A percentile compares a stretch with the other conserved stretches of the same genome.
Conservation (phyloP, 768 basidiomycete genomes). For the Auriscalpium microsporum region DNA sequence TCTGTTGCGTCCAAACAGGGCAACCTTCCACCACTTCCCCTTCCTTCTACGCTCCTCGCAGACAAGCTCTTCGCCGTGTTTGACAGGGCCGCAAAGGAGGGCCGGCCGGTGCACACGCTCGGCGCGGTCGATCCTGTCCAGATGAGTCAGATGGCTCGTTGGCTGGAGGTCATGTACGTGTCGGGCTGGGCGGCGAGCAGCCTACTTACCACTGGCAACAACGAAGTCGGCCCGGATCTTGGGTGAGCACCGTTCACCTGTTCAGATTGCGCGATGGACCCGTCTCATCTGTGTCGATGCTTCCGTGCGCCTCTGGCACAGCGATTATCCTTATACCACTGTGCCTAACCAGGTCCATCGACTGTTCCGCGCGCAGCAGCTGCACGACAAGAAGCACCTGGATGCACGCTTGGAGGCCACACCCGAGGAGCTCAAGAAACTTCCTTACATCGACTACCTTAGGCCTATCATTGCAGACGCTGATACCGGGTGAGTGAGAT, state of each 20-base stretch:
- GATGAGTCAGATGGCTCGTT: slow-evolving; percentile 88
- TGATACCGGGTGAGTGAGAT: slow-evolving; percentile 72
- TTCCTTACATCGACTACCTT: slow-evolving; percentile 81
- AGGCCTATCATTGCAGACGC: slow-evolving; percentile 92
- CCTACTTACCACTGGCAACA: slow-evolving; percentile 80
- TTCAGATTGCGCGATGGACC: neutral
- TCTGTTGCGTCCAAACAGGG: slow-evolving; percentile 87
- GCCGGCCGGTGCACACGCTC: slow-evolving; percentile 79
- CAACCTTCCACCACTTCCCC: slow-evolving; percentile 67
- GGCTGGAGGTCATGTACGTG: slow-evolving; percentile 85
- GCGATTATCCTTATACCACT: slow-evolving; percentile 93
- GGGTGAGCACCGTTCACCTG: slow-evolving; percentile 39
- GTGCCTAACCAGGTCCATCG: slow-evolving; percentile 94
- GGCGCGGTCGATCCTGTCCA: slow-evolving; percentile 91
- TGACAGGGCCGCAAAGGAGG: slow-evolving; percentile 48
- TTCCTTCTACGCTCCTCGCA: slow-evolving; percentile 70
- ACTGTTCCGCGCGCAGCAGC: slow-evolving; percentile 83
- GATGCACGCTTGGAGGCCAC: slow-evolving; percentile 70
- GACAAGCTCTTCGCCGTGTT: slow-evolving; percentile 77
- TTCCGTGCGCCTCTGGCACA: slow-evolving; percentile 21
- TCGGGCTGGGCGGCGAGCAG: slow-evolving; percentile 89
- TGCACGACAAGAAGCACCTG: slow-evolving; percentile 90
- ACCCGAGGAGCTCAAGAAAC: slow-evolving; percentile 53
- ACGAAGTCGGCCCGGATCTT: slow-evolving; percentile 88
- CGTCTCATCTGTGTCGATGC: neutral